These are phyloP conservation scores for Panaeolus cyanescens DNA, from an alignment of 768 basidiomycete genomes.

Conservation along the genomic window DNA sequence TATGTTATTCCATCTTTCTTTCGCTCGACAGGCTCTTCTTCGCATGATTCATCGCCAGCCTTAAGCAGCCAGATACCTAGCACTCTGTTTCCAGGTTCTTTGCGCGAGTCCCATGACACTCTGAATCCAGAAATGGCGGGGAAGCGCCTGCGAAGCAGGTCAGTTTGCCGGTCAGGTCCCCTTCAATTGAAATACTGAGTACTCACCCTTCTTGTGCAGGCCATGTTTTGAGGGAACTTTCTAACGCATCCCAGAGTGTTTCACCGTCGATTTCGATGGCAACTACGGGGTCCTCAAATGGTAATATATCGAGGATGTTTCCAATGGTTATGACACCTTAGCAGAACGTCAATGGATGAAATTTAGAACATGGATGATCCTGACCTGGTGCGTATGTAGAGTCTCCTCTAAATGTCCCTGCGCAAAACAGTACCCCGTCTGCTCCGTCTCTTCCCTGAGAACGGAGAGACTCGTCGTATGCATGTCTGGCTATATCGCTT, in stretches of 20 bases:
- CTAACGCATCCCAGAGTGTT: slow-evolving; percentile 78
- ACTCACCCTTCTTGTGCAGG: slow-evolving; percentile 88
- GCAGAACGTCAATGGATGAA: background rate
- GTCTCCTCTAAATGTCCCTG: slow-evolving; percentile 86
- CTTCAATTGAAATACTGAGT: background rate
- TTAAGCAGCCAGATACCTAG: slow-evolving; percentile 67
- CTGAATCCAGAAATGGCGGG: slow-evolving; percentile 84
- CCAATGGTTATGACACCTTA: slow-evolving; percentile 80
- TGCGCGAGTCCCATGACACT: slow-evolving; percentile 85
- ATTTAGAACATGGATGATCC: background rate
- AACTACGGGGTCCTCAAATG: slow-evolving; percentile 84
- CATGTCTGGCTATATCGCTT: slow-evolving; percentile 80
- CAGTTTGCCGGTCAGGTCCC: slow-evolving; percentile 2
- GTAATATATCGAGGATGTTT: slow-evolving; percentile 86
- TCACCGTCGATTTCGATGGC: slow-evolving; percentile 81
- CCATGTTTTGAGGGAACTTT: slow-evolving; percentile 72
- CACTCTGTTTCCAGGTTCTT: slow-evolving; percentile 70
- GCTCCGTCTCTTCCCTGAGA: slow-evolving; percentile 63
- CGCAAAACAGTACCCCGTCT: slow-evolving; percentile 81
- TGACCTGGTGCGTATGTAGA: slow-evolving; percentile 81
- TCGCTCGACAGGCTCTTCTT: slow-evolving; percentile 57
- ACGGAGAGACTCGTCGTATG: slow-evolving; percentile 73
- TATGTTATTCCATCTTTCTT: slow-evolving; percentile 60
- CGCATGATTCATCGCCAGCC: slow-evolving; percentile 30
- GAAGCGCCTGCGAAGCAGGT: slow-evolving; percentile 64